Evolutionary conservation across 805 yeast genomes (phyloP).

Genomic region (Monosporozyma yasuniensis): DNA sequence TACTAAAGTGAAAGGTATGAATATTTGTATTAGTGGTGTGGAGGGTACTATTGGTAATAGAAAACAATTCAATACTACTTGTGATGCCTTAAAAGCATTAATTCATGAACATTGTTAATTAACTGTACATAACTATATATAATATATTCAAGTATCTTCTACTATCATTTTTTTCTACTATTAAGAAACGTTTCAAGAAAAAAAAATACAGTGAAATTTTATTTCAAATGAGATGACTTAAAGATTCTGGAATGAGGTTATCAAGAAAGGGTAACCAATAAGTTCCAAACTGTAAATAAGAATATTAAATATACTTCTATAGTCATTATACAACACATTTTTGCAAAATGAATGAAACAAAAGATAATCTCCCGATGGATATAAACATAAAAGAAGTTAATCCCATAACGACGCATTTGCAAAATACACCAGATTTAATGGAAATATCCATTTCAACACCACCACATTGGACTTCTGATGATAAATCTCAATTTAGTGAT

Average conservation of each 20-base stretch:
- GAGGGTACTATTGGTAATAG: slow-evolving; percentile 10
- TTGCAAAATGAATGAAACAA: background rate
- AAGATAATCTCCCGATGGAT: background rate
- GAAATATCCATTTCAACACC: background rate
- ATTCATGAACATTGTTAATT: background rate
- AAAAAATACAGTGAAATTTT: background rate
- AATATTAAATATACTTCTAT: too few species aligned
- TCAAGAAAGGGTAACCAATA: background rate
- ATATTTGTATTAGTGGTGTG: slow-evolving; percentile 12
- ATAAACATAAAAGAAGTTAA: background rate
- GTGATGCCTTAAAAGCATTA: background rate
- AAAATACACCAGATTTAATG: background rate
- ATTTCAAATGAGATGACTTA: background rate
- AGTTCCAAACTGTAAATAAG: too few species aligned
- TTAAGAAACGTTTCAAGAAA: background rate
- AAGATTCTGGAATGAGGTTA: background rate
- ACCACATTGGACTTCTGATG: background rate
- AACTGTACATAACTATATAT: background rate
- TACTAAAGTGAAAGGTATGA: slow-evolving; percentile 19
- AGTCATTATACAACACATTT: too few species aligned
- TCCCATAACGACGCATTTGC: background rate
- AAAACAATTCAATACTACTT: background rate
- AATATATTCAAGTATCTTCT: background rate
- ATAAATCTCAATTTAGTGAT: background rate
- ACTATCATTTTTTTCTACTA: too few species aligned